These are phyloP conservation scores for Xylaria sp. DNA, from an alignment of 2,329 filamentous ascomycete species.

Conservation along the genomic window DNA sequence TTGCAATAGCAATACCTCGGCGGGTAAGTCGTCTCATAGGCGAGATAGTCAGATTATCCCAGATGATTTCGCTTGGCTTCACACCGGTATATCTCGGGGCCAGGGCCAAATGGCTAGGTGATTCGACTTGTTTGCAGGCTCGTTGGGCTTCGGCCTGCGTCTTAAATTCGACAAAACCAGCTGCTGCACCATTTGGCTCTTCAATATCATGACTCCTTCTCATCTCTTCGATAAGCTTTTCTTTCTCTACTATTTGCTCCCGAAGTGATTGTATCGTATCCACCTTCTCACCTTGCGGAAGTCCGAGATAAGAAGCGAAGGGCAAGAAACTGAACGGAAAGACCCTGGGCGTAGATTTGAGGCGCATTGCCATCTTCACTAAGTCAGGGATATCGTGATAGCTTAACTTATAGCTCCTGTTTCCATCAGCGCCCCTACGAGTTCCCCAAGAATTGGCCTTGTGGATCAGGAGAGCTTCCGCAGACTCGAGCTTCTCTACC, in stretches of 20 bases:
- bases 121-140: conserved; percentile 72
- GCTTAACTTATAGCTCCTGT: conserved; percentile 21
- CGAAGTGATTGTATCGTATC: conserved; percentile 91
- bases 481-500: conserved; percentile 82
- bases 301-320: conserved; percentile 46
- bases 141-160: conserved; percentile 84
- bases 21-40: conserved; percentile 46
- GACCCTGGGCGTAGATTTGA: conserved; percentile 70
- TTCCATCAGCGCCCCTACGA: conserved; percentile 37
- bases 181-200: conserved; percentile 59
- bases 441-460: conserved; percentile 73
- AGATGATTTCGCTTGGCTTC: conserved; percentile 83
- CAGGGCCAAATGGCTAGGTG: conserved; percentile 43
- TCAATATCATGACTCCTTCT: conserved; percentile 45
- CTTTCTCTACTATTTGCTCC: conserved; percentile 65
- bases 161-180: conserved; percentile 94
- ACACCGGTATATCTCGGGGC: conserved; percentile 64
- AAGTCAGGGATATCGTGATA: conserved; percentile 43
- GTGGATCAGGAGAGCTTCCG: conserved; percentile 84
- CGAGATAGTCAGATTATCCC: conserved; percentile 75
- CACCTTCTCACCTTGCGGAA: conserved; percentile 73
- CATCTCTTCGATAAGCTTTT: conserved; percentile 55
- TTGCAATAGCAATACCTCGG: conserved; percentile 68
- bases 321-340: conserved; percentile 63
- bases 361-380: conserved; percentile 44